These are phyloP conservation scores for Colletotrichum eremochloae DNA, from an alignment of 2,329 filamentous ascomycete species.

Conservation along the genomic window DNA sequence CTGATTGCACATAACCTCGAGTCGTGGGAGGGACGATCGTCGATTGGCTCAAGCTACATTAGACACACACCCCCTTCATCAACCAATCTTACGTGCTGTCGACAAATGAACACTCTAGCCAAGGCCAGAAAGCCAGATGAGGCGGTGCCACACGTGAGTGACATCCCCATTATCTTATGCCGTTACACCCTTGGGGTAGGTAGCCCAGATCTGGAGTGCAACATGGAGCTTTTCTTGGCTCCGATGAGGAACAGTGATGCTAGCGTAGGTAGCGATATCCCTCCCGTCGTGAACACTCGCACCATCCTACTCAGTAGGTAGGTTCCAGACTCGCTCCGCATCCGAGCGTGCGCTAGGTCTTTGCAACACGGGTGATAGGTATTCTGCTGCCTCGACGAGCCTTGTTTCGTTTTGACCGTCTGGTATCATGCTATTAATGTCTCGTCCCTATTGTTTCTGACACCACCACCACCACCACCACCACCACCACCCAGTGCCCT, in stretches of 20 bases:
- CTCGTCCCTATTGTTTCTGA: conserved; percentile 23
- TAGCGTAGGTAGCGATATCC: not conserved
- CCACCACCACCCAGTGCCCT: conserved; percentile 4
- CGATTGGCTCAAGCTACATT: not conserved
- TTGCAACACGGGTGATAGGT: conserved; percentile 21
- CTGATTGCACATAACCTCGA: not conserved
- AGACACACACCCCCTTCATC: not conserved
- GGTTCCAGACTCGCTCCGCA: conserved; percentile 21
- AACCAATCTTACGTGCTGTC: not conserved
- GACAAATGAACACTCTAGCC: conserved; percentile 17
- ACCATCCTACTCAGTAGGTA: too few species aligned
- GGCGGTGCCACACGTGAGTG: conserved; percentile 2
- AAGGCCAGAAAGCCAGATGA: conserved; percentile 21
- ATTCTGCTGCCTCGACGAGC: conserved; percentile 14
- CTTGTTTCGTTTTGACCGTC: conserved; percentile 38
- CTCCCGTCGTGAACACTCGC: too few species aligned
- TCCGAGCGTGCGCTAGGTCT: conserved; percentile 25
- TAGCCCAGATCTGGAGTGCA: conserved; percentile 23
- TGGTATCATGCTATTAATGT: conserved; percentile 42
- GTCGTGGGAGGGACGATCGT: not conserved
- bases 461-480: not conserved
- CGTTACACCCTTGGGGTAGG: conserved; percentile 22
- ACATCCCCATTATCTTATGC: not conserved
- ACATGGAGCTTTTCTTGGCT: conserved; percentile 22
- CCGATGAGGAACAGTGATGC: not conserved